Conservation (phyloP, 306 rosid species). For the Inga laurina region DNA sequence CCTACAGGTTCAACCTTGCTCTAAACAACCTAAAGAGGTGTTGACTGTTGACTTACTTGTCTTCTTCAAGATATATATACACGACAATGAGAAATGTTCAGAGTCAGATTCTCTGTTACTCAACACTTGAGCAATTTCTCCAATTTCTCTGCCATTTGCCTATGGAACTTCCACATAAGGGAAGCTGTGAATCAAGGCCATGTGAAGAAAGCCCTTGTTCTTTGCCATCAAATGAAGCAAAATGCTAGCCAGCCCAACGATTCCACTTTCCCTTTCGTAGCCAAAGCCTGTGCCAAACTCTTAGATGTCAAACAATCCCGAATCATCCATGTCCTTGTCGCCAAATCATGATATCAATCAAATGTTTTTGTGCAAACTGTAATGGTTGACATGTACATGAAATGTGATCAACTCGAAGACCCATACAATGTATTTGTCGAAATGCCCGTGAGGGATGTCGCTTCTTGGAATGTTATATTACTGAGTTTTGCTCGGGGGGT, state of each 20-base stretch:
- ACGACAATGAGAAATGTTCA: conserved; percentile 36
- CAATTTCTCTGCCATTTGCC: conserved; percentile 29
- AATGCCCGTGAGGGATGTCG: conserved; percentile 53
- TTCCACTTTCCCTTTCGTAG: conserved; percentile 48
- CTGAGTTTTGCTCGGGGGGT: conserved; percentile 52
- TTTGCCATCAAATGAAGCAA: conserved; percentile 52
- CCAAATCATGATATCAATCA: conserved; percentile 48
- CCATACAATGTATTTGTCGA: conserved; percentile 52
- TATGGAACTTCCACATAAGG: conserved; percentile 48
- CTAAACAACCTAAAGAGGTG: no score
- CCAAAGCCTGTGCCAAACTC: conserved; percentile 58
- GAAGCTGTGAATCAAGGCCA: conserved; percentile 46
- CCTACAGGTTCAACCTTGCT: no score
- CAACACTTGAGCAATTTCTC: conserved; percentile 28
- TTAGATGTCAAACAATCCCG: conserved; percentile 41
- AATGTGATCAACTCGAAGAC: conserved; percentile 42
- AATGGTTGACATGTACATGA: conserved; percentile 53
- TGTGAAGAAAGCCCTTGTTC: conserved; percentile 39
- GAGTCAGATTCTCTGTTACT: conserved; percentile 17
- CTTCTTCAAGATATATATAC: not conserved
- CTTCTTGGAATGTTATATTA: conserved; percentile 70
- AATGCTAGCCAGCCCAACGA: conserved; percentile 47
- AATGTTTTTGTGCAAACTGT: conserved; percentile 54
- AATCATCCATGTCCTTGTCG: conserved; percentile 47
- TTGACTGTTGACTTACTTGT: not conserved